These are phyloP conservation scores for Trichoderma breve DNA, from an alignment of 2,329 filamentous ascomycete species.

Conservation along the genomic window DNA sequence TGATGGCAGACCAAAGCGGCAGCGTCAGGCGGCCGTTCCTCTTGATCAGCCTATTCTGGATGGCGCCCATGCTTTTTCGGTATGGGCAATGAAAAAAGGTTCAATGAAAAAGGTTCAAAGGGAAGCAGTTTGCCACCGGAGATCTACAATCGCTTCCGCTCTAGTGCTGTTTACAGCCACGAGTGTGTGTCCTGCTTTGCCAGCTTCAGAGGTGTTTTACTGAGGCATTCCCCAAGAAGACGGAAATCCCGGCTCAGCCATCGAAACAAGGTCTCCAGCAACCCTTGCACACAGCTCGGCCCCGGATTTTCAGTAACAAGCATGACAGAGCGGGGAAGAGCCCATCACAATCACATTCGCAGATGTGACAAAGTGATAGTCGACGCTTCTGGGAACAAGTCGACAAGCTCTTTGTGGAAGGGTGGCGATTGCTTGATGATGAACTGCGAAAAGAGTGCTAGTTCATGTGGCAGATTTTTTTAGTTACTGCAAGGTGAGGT, in stretches of 20 bases:
- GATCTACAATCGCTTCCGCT: slow-evolving; percentile 1
- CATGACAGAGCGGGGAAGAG: neutral
- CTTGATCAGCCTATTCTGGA: neutral
- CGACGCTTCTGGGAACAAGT: neutral
- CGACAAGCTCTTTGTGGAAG: neutral
- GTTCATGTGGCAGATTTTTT: neutral
- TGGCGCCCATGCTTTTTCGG: neutral
- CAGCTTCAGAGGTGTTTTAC: neutral
- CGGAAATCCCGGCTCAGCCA: neutral
- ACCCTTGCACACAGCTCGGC: slow-evolving; percentile 6
- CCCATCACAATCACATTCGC: neutral
- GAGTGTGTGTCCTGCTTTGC: neutral
- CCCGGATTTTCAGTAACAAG: slow-evolving; percentile 12
- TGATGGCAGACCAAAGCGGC: slow-evolving; percentile 1
- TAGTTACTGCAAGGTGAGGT: slow-evolving; percentile 12
- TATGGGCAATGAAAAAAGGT: neutral
- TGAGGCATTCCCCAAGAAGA: neutral
- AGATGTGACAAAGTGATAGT: neutral
- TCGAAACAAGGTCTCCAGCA: neutral
- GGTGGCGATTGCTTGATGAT: neutral
- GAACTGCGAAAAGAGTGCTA: neutral
- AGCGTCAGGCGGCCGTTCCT: neutral
- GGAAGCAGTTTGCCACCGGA: neutral
- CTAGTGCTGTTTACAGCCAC: neutral
- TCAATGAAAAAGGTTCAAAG: neutral